Percentiles rank a stretch among this genome's conserved stretches.
phyloP scores from a whole-genome alignment of 75 land plant genomes.

The Pinus taeda region DNA sequence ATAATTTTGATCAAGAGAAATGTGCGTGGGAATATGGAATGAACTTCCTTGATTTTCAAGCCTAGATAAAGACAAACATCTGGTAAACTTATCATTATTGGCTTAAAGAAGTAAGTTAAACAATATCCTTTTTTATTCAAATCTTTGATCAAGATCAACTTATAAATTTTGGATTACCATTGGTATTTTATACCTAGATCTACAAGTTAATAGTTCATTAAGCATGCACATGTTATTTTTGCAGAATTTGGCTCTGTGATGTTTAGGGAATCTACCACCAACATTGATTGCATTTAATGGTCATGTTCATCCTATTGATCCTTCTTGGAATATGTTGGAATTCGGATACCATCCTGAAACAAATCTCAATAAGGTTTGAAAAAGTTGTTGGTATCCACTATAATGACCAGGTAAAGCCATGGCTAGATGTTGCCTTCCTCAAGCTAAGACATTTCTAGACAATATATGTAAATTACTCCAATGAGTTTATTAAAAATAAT shows the following conservation, averaged over 20 bases:
- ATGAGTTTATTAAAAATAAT: conserved; percentile 51
- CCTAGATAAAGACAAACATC: too few species aligned
- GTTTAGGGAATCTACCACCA: conserved; percentile 69
- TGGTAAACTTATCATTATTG: too few species aligned
- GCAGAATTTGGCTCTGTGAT: conserved; percentile 67
- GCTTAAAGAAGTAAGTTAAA: too few species aligned
- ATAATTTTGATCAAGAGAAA: too few species aligned
- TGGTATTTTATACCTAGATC: too few species aligned
- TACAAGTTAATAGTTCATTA: too few species aligned
- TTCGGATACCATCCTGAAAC: conserved; percentile 50
- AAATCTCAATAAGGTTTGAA: conserved; percentile 17
- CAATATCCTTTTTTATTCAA: too few species aligned
- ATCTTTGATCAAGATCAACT: too few species aligned
- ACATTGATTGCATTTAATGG: conserved; percentile 67
- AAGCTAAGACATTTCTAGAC: conserved; percentile 60
- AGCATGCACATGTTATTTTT: background rate
- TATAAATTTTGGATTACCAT: too few species aligned
- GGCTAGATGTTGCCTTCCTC: conserved; percentile 71
- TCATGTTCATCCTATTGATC: conserved; percentile 54
- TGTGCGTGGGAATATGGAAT: too few species aligned
- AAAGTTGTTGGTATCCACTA: conserved; percentile 62
- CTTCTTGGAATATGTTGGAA: conserved; percentile 68
- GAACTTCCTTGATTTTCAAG: too few species aligned
- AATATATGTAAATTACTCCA: conserved; percentile 56
- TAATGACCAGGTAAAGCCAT: conserved; percentile 79